Conservation (phyloP, 306 rosid genomes). For the Trifolium pratense region DNA sequence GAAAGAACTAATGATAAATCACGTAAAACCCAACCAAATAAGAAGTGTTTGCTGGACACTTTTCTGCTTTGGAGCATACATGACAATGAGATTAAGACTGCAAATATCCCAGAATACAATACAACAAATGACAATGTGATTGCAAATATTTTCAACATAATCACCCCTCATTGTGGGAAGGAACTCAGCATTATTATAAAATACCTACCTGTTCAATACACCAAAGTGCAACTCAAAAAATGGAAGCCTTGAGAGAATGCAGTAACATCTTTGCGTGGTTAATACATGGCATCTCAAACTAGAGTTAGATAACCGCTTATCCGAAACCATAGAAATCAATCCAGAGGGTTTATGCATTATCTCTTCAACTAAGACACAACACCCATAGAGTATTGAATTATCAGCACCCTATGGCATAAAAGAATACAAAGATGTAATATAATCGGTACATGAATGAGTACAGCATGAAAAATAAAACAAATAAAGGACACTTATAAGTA, state of each 20-base stretch:
- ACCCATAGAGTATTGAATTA: conserved; percentile 92
- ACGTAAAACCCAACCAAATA: conserved; percentile 4
- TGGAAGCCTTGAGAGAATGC: conserved; percentile 93
- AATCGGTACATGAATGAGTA: conserved; percentile 9
- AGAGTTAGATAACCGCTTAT: conserved; percentile 58
- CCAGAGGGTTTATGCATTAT: conserved; percentile 89
- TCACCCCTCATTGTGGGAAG: conserved; percentile 14
- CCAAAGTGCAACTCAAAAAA: conserved; percentile 94
- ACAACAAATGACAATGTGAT: conserved; percentile 12
- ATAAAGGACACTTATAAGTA: conserved; percentile 8
- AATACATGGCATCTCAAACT: conserved; percentile 78
- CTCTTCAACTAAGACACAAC: conserved; percentile 96
- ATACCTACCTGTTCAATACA: conserved; percentile 83
- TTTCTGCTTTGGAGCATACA: no score
- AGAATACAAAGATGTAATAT: neutral
- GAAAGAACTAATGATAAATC: conserved; percentile 13
- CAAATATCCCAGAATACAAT: conserved; percentile 32
- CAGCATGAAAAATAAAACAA: neutral
- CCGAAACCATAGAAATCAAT: conserved; percentile 73
- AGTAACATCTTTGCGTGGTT: conserved; percentile 93
- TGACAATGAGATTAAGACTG: conserved; percentile 19
- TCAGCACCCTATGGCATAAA: conserved; percentile 76
- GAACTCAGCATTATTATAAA: conserved; percentile 27
- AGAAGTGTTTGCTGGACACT: conserved; percentile 8
- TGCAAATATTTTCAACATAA: conserved; percentile 31